A percentile compares a stretch with the other conserved stretches of the same genome.
These are phyloP conservation scores for Ophiostoma himal-ulmi DNA, from an alignment of 2,329 filamentous ascomycete species.

Conservation along the genomic window DNA sequence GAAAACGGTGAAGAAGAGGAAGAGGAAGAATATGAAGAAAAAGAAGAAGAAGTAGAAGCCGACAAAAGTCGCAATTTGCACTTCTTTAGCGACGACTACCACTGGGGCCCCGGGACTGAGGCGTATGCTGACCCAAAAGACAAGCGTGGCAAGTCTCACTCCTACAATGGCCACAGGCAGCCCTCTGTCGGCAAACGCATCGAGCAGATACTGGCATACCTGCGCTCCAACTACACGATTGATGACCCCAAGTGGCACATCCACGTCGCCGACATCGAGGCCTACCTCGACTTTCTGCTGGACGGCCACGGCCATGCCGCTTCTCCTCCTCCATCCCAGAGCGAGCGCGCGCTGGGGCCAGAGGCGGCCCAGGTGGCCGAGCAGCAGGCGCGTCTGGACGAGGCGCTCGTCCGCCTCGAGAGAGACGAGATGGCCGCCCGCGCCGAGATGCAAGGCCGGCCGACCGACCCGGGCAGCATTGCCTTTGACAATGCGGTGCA, in stretches of 20 bases:
- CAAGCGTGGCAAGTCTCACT: neutral
- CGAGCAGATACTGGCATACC: constrained; percentile 38
- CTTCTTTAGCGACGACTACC: no score
- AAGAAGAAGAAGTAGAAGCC: no score
- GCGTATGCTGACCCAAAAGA: no score
- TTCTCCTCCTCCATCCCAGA: neutral
- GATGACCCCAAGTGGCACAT: constrained; percentile 38
- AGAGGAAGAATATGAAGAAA: no score
- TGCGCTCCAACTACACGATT: constrained; percentile 44
- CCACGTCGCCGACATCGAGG: constrained; percentile 35
- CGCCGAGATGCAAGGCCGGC: neutral
- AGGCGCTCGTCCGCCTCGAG: neutral
- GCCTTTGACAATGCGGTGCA: neutral
- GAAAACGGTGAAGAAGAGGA: no score
- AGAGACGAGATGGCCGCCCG: neutral
- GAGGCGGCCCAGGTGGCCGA: neutral
- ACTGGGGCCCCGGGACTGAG: no score
- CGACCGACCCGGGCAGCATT: neutral
- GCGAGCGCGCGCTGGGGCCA: neutral
- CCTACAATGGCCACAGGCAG: neutral
- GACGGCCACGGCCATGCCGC: neutral
- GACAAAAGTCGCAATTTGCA: no score
- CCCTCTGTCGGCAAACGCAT: constrained; percentile 28
- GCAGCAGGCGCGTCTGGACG: neutral
- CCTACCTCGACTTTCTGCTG: constrained; percentile 38